phyloP scores from a whole-genome alignment of 1,139 yeast species.

The Debaryomyces nepalensis region DNA sequence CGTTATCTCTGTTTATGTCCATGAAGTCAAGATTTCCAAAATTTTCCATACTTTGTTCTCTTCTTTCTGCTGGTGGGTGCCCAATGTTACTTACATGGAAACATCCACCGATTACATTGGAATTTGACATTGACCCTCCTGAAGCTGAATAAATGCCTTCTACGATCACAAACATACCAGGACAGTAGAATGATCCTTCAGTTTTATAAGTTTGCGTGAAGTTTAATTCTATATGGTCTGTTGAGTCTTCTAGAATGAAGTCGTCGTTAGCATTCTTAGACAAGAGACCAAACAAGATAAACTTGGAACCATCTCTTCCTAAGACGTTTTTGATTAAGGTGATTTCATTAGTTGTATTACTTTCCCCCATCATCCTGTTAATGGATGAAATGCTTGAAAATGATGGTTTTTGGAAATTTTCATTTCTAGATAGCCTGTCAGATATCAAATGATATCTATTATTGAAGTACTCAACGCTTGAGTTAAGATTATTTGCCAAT shows the following conservation, averaged over 20 bases:
- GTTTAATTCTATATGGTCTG: conserved; percentile 77
- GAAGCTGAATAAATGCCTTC: conserved; percentile 84
- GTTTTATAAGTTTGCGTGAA: conserved; percentile 67
- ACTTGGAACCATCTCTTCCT: conserved; percentile 81
- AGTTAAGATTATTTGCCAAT: conserved; percentile 25
- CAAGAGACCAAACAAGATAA: conserved; percentile 78
- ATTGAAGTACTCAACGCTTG: conserved; percentile 34
- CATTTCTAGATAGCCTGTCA: conserved; percentile 78
- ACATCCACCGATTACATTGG: conserved; percentile 45
- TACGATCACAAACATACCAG: conserved; percentile 80
- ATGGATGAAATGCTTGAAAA: conserved; percentile 44
- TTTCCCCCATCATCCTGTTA: conserved; percentile 30
- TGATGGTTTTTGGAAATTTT: conserved; percentile 62
- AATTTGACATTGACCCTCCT: conserved; percentile 44
- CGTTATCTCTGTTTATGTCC: conserved; percentile 58
- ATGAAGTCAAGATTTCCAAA: conserved; percentile 82
- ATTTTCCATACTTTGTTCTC: conserved; percentile 67
- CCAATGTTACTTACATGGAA: conserved; percentile 79
- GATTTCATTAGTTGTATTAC: conserved; percentile 51
- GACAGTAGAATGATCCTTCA: conserved; percentile 69
- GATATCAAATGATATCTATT: conserved; percentile 61
- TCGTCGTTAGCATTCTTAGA: conserved; percentile 67
- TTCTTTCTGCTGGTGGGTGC: conserved; percentile 86
- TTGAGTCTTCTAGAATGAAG: conserved; percentile 78
- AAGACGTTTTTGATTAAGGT: conserved; percentile 80